Percentiles rank a stretch among this genome's conserved stretches.
These are phyloP conservation scores for Candida vaughaniae DNA, from an alignment of 805 yeast species.

Conservation along the genomic window DNA sequence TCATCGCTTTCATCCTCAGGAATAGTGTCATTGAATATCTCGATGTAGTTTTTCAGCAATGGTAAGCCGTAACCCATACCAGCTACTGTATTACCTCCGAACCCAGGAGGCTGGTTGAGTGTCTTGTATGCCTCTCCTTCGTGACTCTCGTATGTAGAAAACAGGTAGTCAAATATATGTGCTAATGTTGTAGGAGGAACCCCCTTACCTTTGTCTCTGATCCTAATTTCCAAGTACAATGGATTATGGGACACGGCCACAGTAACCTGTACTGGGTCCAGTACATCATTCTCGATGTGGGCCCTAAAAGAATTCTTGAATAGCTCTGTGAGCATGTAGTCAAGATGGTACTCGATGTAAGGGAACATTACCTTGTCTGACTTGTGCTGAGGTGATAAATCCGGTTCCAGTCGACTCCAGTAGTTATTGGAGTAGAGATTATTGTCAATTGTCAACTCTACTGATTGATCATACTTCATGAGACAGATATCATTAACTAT, in stretches of 20 bases:
- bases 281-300: constrained; percentile 64
- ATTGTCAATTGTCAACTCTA: constrained; percentile 56
- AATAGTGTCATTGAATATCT: constrained; percentile 38
- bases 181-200: constrained; percentile 64
- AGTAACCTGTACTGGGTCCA: constrained; percentile 39
- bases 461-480: constrained; percentile 77
- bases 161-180: constrained; percentile 82
- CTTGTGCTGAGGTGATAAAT: constrained; percentile 17
- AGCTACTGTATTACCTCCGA: constrained; percentile 70
- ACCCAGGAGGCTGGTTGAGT: constrained; percentile 68
- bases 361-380: constrained; percentile 66
- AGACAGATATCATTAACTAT: constrained; percentile 81
- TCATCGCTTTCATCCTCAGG: constrained; percentile 12
- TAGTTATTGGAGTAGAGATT: constrained; percentile 27
- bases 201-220: constrained; percentile 90
- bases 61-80: constrained; percentile 98
- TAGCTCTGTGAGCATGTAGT: constrained; percentile 82
- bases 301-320: constrained; percentile 88
- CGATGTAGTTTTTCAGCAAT: constrained; percentile 53
- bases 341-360: constrained; percentile 83
- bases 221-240: constrained; percentile 62
- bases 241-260: constrained; percentile 32
- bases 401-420: constrained; percentile 30
- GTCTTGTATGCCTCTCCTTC: constrained; percentile 62
- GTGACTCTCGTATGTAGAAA: constrained; percentile 66